Conservation (phyloP, 306 rosid genomes). For the Fagus sylvatica region DNA sequence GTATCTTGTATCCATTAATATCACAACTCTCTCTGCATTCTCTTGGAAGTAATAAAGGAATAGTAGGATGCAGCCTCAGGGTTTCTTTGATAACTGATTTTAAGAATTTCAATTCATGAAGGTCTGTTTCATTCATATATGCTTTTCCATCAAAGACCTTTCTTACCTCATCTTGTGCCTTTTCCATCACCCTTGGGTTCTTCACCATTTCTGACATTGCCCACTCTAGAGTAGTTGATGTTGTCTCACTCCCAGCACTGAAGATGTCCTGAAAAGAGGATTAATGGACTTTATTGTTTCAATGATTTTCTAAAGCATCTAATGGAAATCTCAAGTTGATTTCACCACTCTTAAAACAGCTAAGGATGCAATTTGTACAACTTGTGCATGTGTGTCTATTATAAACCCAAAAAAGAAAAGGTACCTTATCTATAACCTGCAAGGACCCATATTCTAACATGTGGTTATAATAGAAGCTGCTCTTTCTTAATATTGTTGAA, state of each 20-base stretch:
- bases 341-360: too few species aligned
- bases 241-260: constrained; percentile 42
- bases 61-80: constrained; percentile 31
- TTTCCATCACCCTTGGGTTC: constrained; percentile 37
- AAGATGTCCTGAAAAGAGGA: constrained; percentile 40
- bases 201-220: constrained; percentile 47
- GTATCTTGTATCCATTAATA: constrained; percentile 32
- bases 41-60: constrained; percentile 41
- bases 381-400: too few species aligned
- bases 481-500: too few species aligned
- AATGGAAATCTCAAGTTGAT: not conserved
- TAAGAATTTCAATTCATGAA: constrained; percentile 28
- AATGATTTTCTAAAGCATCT: not conserved
- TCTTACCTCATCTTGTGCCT: constrained; percentile 43
- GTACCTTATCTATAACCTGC: too few species aligned
- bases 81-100: constrained; percentile 33
- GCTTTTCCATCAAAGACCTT: constrained; percentile 23
- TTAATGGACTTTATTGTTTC: not conserved
- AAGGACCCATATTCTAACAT: too few species aligned
- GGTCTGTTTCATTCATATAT: constrained; percentile 15
- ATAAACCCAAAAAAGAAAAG: too few species aligned
- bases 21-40: constrained; percentile 32
- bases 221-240: constrained; percentile 36
- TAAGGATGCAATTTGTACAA: too few species aligned
- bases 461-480: too few species aligned